Conservation (phyloP, 192 early-diverging fungal species). For the Gaertneriomyces semiglobifer region DNA sequence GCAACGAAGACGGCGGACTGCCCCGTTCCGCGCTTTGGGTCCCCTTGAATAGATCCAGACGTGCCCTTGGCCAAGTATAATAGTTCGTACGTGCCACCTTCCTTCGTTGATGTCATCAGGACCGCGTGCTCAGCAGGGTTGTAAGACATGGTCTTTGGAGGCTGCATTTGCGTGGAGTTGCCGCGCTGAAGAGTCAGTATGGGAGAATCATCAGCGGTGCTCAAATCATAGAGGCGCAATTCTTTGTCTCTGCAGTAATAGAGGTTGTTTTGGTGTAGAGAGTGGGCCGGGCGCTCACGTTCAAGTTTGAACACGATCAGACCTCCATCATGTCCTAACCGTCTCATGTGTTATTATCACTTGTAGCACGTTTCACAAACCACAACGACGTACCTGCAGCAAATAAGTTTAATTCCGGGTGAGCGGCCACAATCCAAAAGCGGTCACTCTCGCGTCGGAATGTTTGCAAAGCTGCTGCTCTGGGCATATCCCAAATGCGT, state of each 20-base stretch:
- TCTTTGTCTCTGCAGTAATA: conserved; percentile 88
- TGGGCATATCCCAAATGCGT: conserved; percentile 96
- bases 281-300: conserved; percentile 90
- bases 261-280: conserved; percentile 77
- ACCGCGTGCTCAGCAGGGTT: conserved; percentile 92
- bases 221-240: conserved; percentile 79
- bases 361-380: not conserved
- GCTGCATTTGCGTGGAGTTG: conserved; percentile 58
- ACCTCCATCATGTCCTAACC: conserved; percentile 88
- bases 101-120: conserved; percentile 76
- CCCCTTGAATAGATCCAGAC: conserved; percentile 28
- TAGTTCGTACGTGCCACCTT: conserved; percentile 90
- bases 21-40: conserved; percentile 74
- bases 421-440: conserved; percentile 95
- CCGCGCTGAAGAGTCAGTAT: conserved; percentile 71
- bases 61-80: conserved; percentile 74
- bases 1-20: conserved; percentile 88
- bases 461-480: conserved; percentile 89
- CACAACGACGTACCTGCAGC: conserved; percentile 69
- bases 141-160: conserved; percentile 82
- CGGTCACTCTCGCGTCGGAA: conserved; percentile 96
- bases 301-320: conserved; percentile 98
- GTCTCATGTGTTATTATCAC: not conserved
- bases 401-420: conserved; percentile 97
- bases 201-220: conserved; percentile 70